Percentiles rank a stretch among this genome's conserved stretches.
These are phyloP conservation scores for Talaromyces sp. DNA, from an alignment of 2,329 filamentous ascomycete species.

Conservation along the genomic window DNA sequence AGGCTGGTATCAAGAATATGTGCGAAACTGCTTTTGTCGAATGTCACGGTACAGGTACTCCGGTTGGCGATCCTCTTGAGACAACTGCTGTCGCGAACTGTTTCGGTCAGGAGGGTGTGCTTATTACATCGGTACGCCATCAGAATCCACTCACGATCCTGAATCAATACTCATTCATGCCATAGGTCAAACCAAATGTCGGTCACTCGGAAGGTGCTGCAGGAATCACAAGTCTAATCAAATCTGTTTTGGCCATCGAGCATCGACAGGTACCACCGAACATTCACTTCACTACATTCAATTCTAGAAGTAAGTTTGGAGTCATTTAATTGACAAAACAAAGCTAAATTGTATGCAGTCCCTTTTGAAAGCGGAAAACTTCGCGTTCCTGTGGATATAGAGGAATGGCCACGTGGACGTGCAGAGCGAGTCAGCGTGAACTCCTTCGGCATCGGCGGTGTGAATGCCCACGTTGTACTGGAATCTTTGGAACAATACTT, in stretches of 20 bases:
- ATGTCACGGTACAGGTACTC: slow-evolving; percentile 35
- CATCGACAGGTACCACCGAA: slow-evolving; percentile 23
- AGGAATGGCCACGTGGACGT: slow-evolving; percentile 12
- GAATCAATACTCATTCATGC: neutral
- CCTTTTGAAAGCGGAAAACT: slow-evolving; percentile 15
- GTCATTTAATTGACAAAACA: no score
- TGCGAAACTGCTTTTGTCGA: slow-evolving; percentile 33
- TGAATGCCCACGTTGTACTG: slow-evolving; percentile 39
- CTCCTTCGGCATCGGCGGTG: slow-evolving; percentile 48
- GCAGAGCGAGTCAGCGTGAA: slow-evolving; percentile 34
- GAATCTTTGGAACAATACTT: neutral
- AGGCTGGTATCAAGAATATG: slow-evolving; percentile 26
- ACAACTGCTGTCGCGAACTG: slow-evolving; percentile 22
- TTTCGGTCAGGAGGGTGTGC: slow-evolving; percentile 21
- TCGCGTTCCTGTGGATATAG: slow-evolving; percentile 14
- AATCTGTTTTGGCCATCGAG: slow-evolving; percentile 22
- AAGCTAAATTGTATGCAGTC: slow-evolving; percentile 3
- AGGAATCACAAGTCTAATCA: slow-evolving; percentile 26
- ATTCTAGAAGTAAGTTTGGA: slow-evolving; percentile 22
- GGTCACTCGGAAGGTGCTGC: slow-evolving; percentile 26
- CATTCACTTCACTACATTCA: slow-evolving; percentile 29
- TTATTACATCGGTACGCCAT: slow-evolving; percentile 15
- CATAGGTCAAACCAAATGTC: slow-evolving; percentile 28
- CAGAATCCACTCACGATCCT: no score
- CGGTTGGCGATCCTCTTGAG: slow-evolving; percentile 32